phyloP scores from a whole-genome alignment of 73 alveolate genomes.

The Effrenium voratum region DNA sequence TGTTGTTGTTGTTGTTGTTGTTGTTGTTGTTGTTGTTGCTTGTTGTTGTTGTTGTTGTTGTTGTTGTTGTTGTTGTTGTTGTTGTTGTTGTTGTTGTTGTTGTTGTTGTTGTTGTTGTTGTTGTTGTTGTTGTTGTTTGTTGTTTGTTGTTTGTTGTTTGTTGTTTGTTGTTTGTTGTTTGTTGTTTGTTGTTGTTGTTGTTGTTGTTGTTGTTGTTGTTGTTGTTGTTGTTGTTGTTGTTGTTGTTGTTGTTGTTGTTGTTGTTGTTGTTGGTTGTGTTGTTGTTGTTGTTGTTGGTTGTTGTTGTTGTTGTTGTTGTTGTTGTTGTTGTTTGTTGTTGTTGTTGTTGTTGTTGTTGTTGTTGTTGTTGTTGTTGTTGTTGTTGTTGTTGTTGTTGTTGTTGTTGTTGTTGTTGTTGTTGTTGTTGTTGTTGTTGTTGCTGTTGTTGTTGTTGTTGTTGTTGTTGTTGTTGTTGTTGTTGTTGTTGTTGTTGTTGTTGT shows the following conservation, averaged over 20 bases:
- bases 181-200: neutral
- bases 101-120: too few species aligned
- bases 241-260: neutral
- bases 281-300: neutral
- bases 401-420: neutral
- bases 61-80: too few species aligned
- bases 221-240: neutral
- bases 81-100: too few species aligned
- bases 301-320: neutral
- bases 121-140: too few species aligned
- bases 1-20: too few species aligned
- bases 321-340: neutral
- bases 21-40: too few species aligned
- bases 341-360: neutral
- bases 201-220: neutral
- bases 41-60: too few species aligned
- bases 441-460: neutral
- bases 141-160: too few species aligned
- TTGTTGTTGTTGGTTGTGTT: neutral
- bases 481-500: neutral
- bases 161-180: too few species aligned
- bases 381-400: too few species aligned
- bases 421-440: neutral
- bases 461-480: neutral
- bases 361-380: neutral